These are phyloP conservation scores for Fusarium oxysporum DNA, from an alignment of 2,329 filamentous ascomycete species.

Conservation along the genomic window DNA sequence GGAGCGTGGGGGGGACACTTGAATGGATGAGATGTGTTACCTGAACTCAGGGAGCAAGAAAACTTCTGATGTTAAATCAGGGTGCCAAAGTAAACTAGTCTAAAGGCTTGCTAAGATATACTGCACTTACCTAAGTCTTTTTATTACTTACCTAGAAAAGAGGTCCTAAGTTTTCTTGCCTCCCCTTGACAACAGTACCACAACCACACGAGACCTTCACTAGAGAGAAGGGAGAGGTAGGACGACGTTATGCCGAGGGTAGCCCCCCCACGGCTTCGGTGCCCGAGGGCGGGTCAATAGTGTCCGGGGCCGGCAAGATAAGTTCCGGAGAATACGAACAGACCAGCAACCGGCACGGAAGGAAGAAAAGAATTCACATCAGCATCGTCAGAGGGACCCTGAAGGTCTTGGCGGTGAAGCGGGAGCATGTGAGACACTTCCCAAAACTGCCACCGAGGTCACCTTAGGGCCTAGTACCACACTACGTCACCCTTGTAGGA, in stretches of 20 bases:
- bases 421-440: constrained; percentile 42
- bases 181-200: not conserved
- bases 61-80: not conserved
- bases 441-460: constrained; percentile 41
- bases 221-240: not conserved
- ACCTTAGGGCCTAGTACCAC: constrained; percentile 30
- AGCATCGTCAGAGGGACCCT: constrained; percentile 18
- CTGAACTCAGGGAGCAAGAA: not conserved
- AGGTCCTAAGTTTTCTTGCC: not conserved
- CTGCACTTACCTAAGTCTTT: not conserved
- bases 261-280: constrained; percentile 20
- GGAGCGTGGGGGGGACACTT: constrained; percentile 6
- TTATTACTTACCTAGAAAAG: not conserved
- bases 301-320: constrained; percentile 7
- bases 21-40: not conserved
- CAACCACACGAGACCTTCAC: not conserved
- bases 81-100: not conserved
- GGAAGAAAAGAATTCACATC: constrained; percentile 1
- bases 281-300: constrained; percentile 33
- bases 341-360: constrained; percentile 13
- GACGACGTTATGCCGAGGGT: constrained; percentile 19
- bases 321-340: constrained; percentile 8
- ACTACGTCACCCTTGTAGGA: constrained; percentile 42
- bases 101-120: not conserved
- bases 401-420: constrained; percentile 38